A percentile compares a stretch with the other conserved stretches of the same genome.
phyloP scores from a whole-genome alignment of 1,139 yeast genomes.

The Yamadazyma triangularis region DNA sequence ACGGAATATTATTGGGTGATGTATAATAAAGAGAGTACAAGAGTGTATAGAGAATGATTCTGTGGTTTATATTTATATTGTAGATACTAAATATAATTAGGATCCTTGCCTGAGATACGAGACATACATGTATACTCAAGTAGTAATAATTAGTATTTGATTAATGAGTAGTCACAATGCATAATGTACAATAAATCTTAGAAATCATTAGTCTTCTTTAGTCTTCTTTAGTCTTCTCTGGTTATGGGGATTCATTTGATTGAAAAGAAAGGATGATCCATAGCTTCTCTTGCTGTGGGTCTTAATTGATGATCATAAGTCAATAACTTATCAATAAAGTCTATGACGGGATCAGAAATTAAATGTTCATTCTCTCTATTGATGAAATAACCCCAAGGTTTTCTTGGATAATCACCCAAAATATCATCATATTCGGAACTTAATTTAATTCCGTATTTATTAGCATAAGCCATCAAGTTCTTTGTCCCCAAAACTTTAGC shows the following conservation, averaged over 20 bases:
- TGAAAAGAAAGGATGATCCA: conserved; percentile 62
- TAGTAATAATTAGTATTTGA: no score
- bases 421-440: conserved; percentile 64
- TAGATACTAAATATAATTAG: no score
- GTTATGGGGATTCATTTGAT: background rate
- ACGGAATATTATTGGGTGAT: no score
- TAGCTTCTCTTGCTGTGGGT: conserved; percentile 90
- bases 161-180: no score
- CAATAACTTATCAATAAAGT: conserved; percentile 75
- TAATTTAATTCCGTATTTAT: conserved; percentile 57
- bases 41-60: no score
- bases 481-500: conserved; percentile 75
- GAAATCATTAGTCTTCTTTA: no score
- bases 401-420: conserved; percentile 64
- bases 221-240: no score
- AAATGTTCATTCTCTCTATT: conserved; percentile 70
- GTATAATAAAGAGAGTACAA: no score
- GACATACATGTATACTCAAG: no score
- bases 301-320: conserved; percentile 94
- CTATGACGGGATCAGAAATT: conserved; percentile 67
- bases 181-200: no score
- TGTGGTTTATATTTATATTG: no score
- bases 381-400: conserved; percentile 85
- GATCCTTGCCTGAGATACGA: no score
- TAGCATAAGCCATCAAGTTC: conserved; percentile 53